Evolutionary conservation across 2,329 filamentous ascomycete genomes (phyloP).

Genomic region (Ceratocystis destructans): DNA sequence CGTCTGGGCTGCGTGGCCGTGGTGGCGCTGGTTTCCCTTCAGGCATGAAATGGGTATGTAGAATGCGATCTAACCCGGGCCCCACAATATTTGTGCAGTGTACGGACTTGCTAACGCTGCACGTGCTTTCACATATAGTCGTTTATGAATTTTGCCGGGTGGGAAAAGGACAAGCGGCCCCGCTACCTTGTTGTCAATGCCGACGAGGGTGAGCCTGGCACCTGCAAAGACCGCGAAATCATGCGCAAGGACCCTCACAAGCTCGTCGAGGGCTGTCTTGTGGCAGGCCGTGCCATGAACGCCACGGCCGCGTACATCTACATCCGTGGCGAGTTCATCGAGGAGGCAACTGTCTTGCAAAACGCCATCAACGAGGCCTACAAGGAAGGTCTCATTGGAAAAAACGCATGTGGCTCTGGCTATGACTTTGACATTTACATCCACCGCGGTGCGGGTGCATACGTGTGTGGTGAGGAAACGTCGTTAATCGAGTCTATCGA

Average conservation of each 20-base stretch:
- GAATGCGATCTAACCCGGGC: not conserved
- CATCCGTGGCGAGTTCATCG: slow-evolving; percentile 95
- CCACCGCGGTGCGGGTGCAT: slow-evolving; percentile 92
- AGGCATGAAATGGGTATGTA: slow-evolving; percentile 91
- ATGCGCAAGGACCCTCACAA: slow-evolving; percentile 99
- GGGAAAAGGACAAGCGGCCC: slow-evolving; percentile 94
- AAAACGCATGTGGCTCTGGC: slow-evolving; percentile 92
- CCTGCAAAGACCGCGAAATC: slow-evolving; percentile 98
- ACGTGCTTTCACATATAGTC: slow-evolving; percentile 42
- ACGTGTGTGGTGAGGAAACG: slow-evolving; percentile 96
- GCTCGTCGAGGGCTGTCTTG: slow-evolving; percentile 90
- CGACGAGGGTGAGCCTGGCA: slow-evolving; percentile 96
- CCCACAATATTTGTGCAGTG: not conserved
- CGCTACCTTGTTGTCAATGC: slow-evolving; percentile 96
- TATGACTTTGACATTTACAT: slow-evolving; percentile 97
- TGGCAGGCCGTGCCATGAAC: slow-evolving; percentile 97
- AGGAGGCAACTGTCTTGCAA: slow-evolving; percentile 88
- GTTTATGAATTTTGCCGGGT: slow-evolving; percentile 99
- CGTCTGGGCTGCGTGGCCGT: slow-evolving; percentile 85
- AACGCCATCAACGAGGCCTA: slow-evolving; percentile 96
- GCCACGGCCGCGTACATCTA: slow-evolving; percentile 98
- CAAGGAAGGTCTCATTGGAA: slow-evolving; percentile 83
- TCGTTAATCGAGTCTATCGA: slow-evolving; percentile 96
- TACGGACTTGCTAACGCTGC: not conserved
- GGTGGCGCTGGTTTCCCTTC: slow-evolving; percentile 97